Evolutionary conservation across 2,329 filamentous ascomycete genomes (phyloP).

Genomic region (Fusarium euwallaceae): DNA sequence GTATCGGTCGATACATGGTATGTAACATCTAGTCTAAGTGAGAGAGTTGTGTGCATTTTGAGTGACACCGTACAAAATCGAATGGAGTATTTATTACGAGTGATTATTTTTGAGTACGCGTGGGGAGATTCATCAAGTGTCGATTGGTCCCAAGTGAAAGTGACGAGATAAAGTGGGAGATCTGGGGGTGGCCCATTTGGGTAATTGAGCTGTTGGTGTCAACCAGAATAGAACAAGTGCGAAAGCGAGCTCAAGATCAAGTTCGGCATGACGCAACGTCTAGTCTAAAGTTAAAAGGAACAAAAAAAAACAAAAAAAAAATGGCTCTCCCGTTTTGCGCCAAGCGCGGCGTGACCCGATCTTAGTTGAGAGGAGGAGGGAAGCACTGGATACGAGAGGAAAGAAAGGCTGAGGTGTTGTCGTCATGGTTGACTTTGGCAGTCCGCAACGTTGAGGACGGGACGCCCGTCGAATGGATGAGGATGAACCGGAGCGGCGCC

Average conservation of each 20-base stretch:
- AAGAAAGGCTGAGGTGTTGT: neutral
- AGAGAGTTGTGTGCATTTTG: neutral
- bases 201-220: neutral
- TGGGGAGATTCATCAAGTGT: neutral
- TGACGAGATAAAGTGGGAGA: neutral
- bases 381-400: neutral
- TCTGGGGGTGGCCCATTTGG: neutral
- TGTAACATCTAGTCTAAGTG: neutral
- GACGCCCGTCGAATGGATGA: neutral
- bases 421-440: neutral
- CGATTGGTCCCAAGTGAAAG: neutral
- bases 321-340: slow-evolving; percentile 2
- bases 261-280: slow-evolving; percentile 26
- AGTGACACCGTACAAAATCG: neutral
- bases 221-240: slow-evolving; percentile 3
- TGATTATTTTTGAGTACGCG: neutral
- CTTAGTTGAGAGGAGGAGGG: neutral
- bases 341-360: neutral
- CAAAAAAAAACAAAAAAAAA: neutral
- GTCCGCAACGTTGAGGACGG: neutral
- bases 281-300: neutral
- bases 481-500: neutral
- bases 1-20: neutral
- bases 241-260: neutral
- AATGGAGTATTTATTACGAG: neutral